A percentile compares a stretch with the other conserved stretches of the same genome.
These are phyloP conservation scores for Rugosomyces carneus DNA, from an alignment of 1,284 basidiomycete species.

Conservation along the genomic window DNA sequence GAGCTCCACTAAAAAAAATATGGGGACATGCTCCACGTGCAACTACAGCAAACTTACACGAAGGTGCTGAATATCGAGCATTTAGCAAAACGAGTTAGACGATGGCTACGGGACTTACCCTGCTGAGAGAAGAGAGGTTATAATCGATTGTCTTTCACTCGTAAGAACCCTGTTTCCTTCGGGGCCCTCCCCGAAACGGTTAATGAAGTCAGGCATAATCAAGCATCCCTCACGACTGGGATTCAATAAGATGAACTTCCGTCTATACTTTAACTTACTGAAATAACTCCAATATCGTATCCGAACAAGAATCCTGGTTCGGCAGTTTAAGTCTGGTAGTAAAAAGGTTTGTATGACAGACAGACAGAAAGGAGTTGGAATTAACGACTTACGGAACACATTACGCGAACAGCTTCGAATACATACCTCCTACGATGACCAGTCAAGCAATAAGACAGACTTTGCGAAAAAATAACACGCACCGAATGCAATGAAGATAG, in stretches of 20 bases:
- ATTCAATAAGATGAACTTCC: background rate
- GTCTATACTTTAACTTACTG: constrained; percentile 20
- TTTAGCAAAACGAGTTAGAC: background rate
- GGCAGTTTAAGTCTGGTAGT: background rate
- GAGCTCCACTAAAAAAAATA: constrained; percentile 47
- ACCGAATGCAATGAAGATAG: constrained; percentile 52
- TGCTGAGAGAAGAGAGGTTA: constrained; percentile 74
- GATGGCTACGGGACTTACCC: constrained; percentile 37
- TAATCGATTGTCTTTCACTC: constrained; percentile 64
- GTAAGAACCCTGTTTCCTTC: constrained; percentile 50
- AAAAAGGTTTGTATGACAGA: background rate
- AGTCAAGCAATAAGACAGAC: constrained; percentile 4
- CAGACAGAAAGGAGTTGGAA: background rate
- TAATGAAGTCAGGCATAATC: constrained; percentile 74
- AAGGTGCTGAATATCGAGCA: constrained; percentile 44
- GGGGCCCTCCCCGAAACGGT: constrained; percentile 55
- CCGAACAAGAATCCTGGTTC: constrained; percentile 53
- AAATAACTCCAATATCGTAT: constrained; percentile 69
- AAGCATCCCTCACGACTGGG: constrained; percentile 54
- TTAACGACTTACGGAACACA: constrained; percentile 9
- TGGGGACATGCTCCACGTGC: background rate
- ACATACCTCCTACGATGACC: constrained; percentile 21
- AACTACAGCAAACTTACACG: constrained; percentile 34
- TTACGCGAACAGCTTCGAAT: background rate
- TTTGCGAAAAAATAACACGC: constrained; percentile 20